Conservation (phyloP, 352 stramenopile genomes). For the Phytophthora cryptogea region DNA sequence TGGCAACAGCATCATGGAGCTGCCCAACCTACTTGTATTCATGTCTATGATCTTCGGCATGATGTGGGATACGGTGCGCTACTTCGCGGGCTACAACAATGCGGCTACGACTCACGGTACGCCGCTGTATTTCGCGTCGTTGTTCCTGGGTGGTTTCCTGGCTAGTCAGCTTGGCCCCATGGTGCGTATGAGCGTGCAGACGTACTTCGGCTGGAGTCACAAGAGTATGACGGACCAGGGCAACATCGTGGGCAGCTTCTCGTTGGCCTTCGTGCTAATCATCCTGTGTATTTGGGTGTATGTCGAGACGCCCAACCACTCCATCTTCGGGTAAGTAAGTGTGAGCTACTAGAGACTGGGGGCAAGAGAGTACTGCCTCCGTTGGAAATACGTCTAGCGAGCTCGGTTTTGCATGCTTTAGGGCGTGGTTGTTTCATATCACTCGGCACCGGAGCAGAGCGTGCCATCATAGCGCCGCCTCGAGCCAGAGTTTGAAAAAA, state of each 20-base stretch:
- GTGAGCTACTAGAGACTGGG: constrained; percentile 22
- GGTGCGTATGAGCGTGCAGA: constrained; percentile 76
- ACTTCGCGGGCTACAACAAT: constrained; percentile 77
- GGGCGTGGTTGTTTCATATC: constrained; percentile 37
- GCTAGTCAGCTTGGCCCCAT: constrained; percentile 65
- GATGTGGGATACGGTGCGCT: constrained; percentile 65
- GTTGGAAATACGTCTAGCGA: constrained; percentile 26
- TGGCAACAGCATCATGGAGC: constrained; percentile 71
- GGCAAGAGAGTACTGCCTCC: constrained; percentile 15
- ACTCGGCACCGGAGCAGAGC: constrained; percentile 13
- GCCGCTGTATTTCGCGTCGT: constrained; percentile 62
- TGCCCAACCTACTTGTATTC: constrained; percentile 74
- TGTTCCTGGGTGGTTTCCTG: constrained; percentile 68
- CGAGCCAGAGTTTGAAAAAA: constrained; percentile 31
- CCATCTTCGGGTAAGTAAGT: constrained; percentile 44
- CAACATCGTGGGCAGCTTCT: constrained; percentile 77
- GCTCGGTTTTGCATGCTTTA: constrained; percentile 41
- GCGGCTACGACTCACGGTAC: constrained; percentile 65
- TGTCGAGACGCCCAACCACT: constrained; percentile 67
- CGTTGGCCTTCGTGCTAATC: constrained; percentile 65
- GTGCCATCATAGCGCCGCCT: constrained; percentile 13
- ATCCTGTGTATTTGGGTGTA: constrained; percentile 81
- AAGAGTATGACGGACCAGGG: constrained; percentile 78
- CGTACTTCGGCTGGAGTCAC: constrained; percentile 80
- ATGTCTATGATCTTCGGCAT: constrained; percentile 66